Evolutionary conservation across 768 basidiomycete species (phyloP).

Genomic region (Termitomyces sp.): DNA sequence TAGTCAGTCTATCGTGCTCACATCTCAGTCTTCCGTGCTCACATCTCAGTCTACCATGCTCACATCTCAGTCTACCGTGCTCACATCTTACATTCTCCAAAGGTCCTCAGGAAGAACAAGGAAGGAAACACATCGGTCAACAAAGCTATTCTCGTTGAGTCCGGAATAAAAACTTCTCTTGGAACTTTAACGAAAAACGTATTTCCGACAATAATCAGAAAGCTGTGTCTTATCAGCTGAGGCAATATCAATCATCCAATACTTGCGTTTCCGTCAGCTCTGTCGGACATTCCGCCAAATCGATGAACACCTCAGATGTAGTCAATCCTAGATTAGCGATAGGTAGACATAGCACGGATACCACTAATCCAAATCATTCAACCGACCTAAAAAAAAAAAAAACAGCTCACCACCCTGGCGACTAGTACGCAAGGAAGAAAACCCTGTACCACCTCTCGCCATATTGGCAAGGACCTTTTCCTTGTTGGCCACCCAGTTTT

Average conservation of each 20-base stretch:
- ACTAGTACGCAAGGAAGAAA: conserved; percentile 87
- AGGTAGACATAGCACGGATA: background rate
- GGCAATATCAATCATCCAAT: too few relatives aligned
- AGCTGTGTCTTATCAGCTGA: too few relatives aligned
- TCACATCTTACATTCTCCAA: conserved; percentile 5
- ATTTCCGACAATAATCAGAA: background rate
- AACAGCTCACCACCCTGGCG: conserved; percentile 89
- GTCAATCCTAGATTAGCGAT: background rate
- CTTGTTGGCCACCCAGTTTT: conserved; percentile 95
- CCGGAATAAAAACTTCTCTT: too few relatives aligned
- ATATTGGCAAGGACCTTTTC: conserved; percentile 85
- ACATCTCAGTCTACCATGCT: too few relatives aligned
- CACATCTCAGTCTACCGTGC: background rate
- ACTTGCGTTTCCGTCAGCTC: background rate
- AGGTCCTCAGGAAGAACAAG: conserved; percentile 94
- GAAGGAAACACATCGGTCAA: conserved; percentile 92
- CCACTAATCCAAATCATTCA: background rate
- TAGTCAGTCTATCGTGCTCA: background rate
- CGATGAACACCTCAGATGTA: background rate
- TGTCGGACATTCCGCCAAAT: background rate
- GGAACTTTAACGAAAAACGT: too few relatives aligned
- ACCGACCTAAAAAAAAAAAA: conserved; percentile 27
- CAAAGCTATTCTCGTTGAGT: conserved; percentile 82
- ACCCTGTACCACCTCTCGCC: conserved; percentile 92
- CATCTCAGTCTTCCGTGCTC: too few relatives aligned